Conservation (phyloP, 108 stramenopile species). For the Fragilaria crotonensis region DNA sequence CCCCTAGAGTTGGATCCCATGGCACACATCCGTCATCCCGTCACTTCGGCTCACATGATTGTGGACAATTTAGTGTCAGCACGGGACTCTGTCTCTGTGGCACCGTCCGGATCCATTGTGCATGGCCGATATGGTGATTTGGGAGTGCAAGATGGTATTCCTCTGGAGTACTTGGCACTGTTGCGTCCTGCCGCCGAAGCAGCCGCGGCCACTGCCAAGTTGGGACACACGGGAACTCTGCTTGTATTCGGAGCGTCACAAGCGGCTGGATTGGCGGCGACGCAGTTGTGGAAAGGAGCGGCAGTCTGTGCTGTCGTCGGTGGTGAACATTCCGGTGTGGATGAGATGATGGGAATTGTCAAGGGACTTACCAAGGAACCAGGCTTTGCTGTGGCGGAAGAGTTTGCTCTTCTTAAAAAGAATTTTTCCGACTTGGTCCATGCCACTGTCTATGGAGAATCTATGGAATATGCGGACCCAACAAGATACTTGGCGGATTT, state of each 20-base stretch:
- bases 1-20: slow-evolving; percentile 26
- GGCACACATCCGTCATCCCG: slow-evolving; percentile 43
- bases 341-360: slow-evolving; percentile 64
- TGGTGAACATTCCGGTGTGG: slow-evolving; percentile 66
- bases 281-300: slow-evolving; percentile 58
- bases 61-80: slow-evolving; percentile 32
- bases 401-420: slow-evolving; percentile 70
- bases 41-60: slow-evolving; percentile 75
- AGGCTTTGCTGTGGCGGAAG: slow-evolving; percentile 71
- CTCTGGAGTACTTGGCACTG: slow-evolving; percentile 76
- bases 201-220: slow-evolving; percentile 44
- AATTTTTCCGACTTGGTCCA: slow-evolving; percentile 68
- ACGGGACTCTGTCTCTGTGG: slow-evolving; percentile 61
- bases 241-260: slow-evolving; percentile 74
- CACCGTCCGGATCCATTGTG: slow-evolving; percentile 52
- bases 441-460: slow-evolving; percentile 43
- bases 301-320: slow-evolving; percentile 80
- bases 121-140: slow-evolving; percentile 71
- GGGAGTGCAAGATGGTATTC: slow-evolving; percentile 39
- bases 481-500: slow-evolving; percentile 59
- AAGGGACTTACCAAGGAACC: slow-evolving; percentile 72
- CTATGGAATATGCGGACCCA: slow-evolving; percentile 7
- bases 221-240: slow-evolving; percentile 45
- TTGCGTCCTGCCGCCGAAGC: slow-evolving; percentile 78
- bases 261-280: slow-evolving; percentile 55